Percentiles rank a stretch among this genome's conserved stretches.
Evolutionary conservation across 83 land plant genomes (phyloP).

Genomic region (Thuja plicata): DNA sequence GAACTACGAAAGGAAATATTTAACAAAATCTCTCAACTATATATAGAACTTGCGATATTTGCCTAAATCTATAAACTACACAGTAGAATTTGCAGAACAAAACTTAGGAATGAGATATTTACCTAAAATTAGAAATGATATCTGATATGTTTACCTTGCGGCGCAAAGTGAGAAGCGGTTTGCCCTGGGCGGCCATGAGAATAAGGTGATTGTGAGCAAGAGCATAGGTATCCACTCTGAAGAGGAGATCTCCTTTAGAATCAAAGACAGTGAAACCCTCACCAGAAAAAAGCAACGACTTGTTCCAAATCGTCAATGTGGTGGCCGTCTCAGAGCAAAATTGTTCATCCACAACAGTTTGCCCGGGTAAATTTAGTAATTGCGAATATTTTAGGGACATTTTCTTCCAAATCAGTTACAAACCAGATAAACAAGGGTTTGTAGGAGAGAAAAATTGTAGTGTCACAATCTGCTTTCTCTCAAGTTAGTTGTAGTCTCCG

Average conservation of each 20-base stretch:
- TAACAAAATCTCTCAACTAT: too few relatives aligned
- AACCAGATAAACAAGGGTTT: not conserved
- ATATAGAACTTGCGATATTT: too few relatives aligned
- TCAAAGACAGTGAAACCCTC: slow-evolving; percentile 24
- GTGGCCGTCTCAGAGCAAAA: slow-evolving; percentile 20
- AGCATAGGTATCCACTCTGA: slow-evolving; percentile 30
- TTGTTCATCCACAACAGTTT: not conserved
- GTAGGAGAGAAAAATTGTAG: not conserved
- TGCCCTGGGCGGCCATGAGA: slow-evolving; percentile 66
- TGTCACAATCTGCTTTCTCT: too few relatives aligned
- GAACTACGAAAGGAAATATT: too few relatives aligned
- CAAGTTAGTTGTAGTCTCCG: too few relatives aligned
- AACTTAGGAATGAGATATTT: too few relatives aligned
- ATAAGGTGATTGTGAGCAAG: slow-evolving; percentile 25
- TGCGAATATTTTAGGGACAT: not conserved
- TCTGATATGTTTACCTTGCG: slow-evolving; percentile 41
- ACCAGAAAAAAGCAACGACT: slow-evolving; percentile 29
- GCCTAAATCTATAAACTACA: too few relatives aligned
- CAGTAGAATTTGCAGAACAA: too few relatives aligned
- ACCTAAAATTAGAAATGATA: too few relatives aligned
- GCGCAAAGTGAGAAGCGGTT: slow-evolving; percentile 60
- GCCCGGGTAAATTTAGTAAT: not conserved
- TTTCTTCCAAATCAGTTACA: not conserved
- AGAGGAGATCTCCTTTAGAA: slow-evolving; percentile 25
- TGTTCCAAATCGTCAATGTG: slow-evolving; percentile 27